Percentiles rank a stretch among this genome's conserved stretches.
Conservation (phyloP, 176 grass and related monocot species). For the Thalia dealbata region DNA sequence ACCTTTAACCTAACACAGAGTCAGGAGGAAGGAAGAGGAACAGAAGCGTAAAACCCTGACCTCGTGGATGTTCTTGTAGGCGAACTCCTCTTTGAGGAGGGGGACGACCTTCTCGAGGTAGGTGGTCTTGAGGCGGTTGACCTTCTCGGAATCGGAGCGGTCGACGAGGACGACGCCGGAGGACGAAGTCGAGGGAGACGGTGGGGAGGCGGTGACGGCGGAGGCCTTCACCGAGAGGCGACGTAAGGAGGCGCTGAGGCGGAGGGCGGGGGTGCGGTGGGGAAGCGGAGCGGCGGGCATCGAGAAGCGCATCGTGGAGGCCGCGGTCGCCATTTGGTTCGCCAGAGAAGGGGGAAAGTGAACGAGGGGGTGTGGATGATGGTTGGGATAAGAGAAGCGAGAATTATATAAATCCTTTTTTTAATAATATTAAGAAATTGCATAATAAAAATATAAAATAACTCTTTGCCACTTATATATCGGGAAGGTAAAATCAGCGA, state of each 20-base stretch:
- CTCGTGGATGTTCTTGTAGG: conserved; percentile 82
- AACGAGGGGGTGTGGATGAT: conserved; percentile 11
- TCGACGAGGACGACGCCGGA: conserved; percentile 70
- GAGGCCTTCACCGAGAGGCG: neutral
- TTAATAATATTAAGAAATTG: too few species aligned
- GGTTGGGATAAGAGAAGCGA: neutral
- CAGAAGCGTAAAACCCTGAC: conserved; percentile 22
- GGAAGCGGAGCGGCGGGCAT: conserved; percentile 22
- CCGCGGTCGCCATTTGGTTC: conserved; percentile 44
- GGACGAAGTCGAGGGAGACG: conserved; percentile 25
- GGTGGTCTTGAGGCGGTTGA: conserved; percentile 45
- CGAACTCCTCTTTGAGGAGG: conserved; percentile 69
- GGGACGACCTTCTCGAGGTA: conserved; percentile 81
- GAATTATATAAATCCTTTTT: neutral
- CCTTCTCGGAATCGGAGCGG: conserved; percentile 49
- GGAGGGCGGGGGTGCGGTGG: conserved; percentile 10
- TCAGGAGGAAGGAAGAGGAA: neutral
- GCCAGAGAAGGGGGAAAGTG: neutral
- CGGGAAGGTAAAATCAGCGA: too few species aligned
- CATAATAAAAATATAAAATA: too few species aligned
- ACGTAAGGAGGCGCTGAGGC: conserved; percentile 29
- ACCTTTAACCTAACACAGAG: conserved; percentile 2
- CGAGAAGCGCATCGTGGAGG: conserved; percentile 21
- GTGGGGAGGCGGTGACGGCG: conserved; percentile 23
- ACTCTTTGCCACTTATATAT: too few species aligned